Percentiles rank a stretch among this genome's conserved stretches.
phyloP scores from a whole-genome alignment of 2,329 filamentous ascomycete species.

The Camptophora hylomeconis region DNA sequence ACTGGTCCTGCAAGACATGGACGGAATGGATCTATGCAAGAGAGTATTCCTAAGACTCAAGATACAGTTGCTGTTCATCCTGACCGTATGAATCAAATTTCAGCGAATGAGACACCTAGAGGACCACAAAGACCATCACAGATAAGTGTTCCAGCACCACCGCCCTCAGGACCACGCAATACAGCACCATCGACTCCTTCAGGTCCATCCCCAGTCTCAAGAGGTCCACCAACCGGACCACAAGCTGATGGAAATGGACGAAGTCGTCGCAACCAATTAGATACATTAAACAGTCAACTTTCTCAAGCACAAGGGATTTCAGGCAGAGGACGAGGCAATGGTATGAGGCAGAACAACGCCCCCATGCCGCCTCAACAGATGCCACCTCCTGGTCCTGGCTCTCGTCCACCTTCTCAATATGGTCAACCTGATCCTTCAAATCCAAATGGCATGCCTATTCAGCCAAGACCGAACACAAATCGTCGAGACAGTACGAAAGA shows the following conservation, averaged over 20 bases:
- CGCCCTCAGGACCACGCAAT: constrained; percentile 28
- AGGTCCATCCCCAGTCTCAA: constrained; percentile 22
- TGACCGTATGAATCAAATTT: constrained; percentile 36
- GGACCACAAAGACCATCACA: constrained; percentile 12
- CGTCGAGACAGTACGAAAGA: constrained; percentile 14
- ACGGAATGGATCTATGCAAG: constrained; percentile 23
- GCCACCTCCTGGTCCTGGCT: constrained; percentile 20
- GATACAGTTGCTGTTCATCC: constrained; percentile 39
- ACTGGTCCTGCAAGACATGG: constrained; percentile 30
- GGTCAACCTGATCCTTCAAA: constrained; percentile 17
- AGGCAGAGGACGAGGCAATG: constrained; percentile 26
- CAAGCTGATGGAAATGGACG: constrained; percentile 26
- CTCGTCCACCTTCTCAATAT: constrained; percentile 17
- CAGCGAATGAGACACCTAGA: constrained; percentile 10
- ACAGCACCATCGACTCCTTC: constrained; percentile 24
- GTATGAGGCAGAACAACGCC: constrained; percentile 20
- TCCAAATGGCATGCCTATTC: constrained; percentile 18
- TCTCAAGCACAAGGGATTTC: constrained; percentile 26
- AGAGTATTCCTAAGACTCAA: constrained; percentile 19
- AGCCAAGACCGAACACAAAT: constrained; percentile 10
- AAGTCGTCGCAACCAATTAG: constrained; percentile 31
- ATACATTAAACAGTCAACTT: constrained; percentile 33
- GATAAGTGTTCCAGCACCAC: constrained; percentile 18
- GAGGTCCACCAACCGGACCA: constrained; percentile 26
- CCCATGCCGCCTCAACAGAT: constrained; percentile 10